Evolutionary conservation across 2,329 filamentous ascomycete species (phyloP).

Genomic region (Aureobasidium sp.): DNA sequence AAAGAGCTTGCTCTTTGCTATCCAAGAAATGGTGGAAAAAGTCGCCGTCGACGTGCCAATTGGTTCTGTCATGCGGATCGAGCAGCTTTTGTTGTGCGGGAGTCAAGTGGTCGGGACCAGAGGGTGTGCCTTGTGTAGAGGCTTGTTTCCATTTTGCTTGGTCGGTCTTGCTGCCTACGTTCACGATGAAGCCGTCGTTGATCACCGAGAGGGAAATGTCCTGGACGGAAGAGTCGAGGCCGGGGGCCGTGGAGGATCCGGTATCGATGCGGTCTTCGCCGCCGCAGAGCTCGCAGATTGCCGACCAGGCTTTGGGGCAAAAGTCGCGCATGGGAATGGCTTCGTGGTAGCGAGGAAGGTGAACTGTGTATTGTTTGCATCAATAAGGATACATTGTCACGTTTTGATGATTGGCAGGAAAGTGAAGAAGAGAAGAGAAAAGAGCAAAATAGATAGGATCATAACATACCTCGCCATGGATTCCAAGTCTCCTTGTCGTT

Average conservation of each 20-base stretch:
- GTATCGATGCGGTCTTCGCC: constrained; percentile 49
- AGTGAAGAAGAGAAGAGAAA: too few relatives aligned
- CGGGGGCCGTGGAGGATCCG: constrained; percentile 36
- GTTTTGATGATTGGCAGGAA: too few relatives aligned
- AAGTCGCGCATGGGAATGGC: constrained; percentile 33
- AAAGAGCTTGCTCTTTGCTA: constrained; percentile 59
- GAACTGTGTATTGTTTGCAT: constrained; percentile 42
- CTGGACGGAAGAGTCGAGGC: neutral
- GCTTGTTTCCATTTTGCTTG: constrained; percentile 47
- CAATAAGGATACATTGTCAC: neutral
- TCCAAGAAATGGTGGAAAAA: constrained; percentile 69
- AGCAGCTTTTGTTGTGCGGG: neutral
- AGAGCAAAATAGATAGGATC: neutral
- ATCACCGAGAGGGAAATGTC: constrained; percentile 32
- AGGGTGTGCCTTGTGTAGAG: neutral
- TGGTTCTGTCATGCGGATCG: constrained; percentile 39
- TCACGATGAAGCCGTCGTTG: constrained; percentile 63
- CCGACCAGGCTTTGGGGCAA: constrained; percentile 59
- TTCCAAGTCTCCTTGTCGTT: constrained; percentile 60
- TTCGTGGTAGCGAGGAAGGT: constrained; percentile 18
- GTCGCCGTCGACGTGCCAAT: constrained; percentile 66
- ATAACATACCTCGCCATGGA: constrained; percentile 44
- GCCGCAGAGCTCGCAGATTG: constrained; percentile 60
- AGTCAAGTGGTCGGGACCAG: neutral
- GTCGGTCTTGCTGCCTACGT: constrained; percentile 51